Percentiles rank a stretch among this genome's conserved stretches.
These are phyloP conservation scores for Lumnitzera littorea DNA, from an alignment of 345 rosid species.

Conservation along the genomic window DNA sequence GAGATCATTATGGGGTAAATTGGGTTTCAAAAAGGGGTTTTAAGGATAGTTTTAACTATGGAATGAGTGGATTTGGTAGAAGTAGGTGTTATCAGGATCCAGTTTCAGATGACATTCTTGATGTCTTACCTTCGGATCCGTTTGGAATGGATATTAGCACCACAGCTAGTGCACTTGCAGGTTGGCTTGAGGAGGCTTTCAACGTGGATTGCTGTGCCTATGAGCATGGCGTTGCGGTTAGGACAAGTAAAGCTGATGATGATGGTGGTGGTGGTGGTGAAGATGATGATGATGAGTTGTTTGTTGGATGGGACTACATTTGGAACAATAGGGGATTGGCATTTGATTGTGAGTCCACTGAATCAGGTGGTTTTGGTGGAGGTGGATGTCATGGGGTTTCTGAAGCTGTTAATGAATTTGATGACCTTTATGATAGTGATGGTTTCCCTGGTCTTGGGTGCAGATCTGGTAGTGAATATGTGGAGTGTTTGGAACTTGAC, in stretches of 20 bases:
- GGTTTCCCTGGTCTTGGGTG: background rate
- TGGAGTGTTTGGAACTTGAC: background rate
- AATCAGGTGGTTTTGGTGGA: constrained; percentile 23
- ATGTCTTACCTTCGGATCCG: constrained; percentile 88
- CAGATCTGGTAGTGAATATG: background rate
- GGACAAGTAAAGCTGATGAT: no score
- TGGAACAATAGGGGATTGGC: constrained; percentile 52
- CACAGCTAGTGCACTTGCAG: constrained; percentile 70
- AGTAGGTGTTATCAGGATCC: constrained; percentile 56
- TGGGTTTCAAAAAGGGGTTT: constrained; percentile 35
- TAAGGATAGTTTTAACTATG: constrained; percentile 56
- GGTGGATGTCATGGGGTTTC: constrained; percentile 9
- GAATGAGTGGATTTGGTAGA: constrained; percentile 37
- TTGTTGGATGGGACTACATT: constrained; percentile 68
- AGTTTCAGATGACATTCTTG: constrained; percentile 68
- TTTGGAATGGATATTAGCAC: constrained; percentile 85
- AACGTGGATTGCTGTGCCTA: constrained; percentile 51
- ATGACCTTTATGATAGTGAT: background rate
- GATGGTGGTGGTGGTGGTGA: constrained; percentile 11
- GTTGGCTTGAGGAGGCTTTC: constrained; percentile 77
- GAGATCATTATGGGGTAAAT: constrained; percentile 12
- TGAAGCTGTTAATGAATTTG: constrained; percentile 7
- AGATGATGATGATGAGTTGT: constrained; percentile 46
- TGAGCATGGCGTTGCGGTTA: constrained; percentile 23
- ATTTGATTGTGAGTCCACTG: constrained; percentile 17